phyloP scores from a whole-genome alignment of 2,329 filamentous ascomycete species.

The Aurifilum marmelostoma region DNA sequence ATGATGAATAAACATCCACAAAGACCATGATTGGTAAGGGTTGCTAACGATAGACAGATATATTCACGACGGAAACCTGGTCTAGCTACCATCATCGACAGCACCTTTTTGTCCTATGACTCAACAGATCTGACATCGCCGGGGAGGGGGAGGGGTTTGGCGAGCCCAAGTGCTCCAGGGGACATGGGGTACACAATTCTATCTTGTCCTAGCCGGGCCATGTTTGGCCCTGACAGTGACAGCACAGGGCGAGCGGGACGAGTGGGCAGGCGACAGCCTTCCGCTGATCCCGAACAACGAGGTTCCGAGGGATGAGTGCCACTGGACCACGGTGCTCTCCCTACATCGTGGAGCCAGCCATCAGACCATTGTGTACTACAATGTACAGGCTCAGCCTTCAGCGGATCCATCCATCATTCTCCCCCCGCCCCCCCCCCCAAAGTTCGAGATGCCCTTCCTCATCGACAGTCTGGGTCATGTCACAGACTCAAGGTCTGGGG shows the following conservation, averaged over 20 bases:
- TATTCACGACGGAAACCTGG: background rate
- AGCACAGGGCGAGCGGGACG: background rate
- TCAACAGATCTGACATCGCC: background rate
- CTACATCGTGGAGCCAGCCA: constrained; percentile 2
- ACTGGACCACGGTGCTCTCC: background rate
- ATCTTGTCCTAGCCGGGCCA: background rate
- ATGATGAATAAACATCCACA: too few relatives aligned
- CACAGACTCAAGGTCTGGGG: constrained; percentile 20
- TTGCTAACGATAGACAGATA: background rate
- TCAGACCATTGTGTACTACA: background rate
- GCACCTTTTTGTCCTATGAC: background rate
- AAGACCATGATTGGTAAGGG: too few relatives aligned
- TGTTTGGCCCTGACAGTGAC: background rate
- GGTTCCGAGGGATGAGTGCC: background rate
- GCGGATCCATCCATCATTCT: background rate
- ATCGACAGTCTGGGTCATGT: constrained; percentile 27
- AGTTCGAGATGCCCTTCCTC: background rate
- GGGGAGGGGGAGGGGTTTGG: background rate
- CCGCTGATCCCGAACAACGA: constrained; percentile 11
- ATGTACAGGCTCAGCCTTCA: background rate
- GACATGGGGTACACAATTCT: background rate
- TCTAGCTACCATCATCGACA: background rate
- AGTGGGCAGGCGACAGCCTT: background rate
- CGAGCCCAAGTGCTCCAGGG: background rate
- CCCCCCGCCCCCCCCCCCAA: too few relatives aligned